A percentile compares a stretch with the other conserved stretches of the same genome.
Evolutionary conservation across 2,329 filamentous ascomycete species (phyloP).

Genomic region (Cladosporium sp.): DNA sequence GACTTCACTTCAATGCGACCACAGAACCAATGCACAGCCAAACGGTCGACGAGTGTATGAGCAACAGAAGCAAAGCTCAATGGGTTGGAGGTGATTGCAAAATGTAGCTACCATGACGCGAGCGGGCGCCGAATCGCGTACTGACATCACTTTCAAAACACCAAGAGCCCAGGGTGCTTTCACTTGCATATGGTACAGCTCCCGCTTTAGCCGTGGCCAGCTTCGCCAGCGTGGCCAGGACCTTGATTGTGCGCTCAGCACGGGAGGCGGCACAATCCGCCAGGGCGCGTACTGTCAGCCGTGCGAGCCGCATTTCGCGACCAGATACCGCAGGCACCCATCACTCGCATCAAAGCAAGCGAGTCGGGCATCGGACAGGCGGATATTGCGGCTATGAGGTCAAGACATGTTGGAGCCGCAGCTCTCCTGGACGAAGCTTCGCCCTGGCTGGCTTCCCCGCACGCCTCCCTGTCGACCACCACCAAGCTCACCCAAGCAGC

Average conservation of each 20-base stretch:
- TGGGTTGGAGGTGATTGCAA: not conserved
- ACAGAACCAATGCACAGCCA: not conserved
- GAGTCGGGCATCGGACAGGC: not conserved
- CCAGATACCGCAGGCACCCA: not conserved
- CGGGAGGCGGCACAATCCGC: too few relatives aligned
- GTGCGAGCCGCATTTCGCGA: too few relatives aligned
- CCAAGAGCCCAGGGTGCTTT: not conserved
- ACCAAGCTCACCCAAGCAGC: not conserved
- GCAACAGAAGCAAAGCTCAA: not conserved
- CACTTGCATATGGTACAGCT: not conserved
- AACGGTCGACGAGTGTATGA: not conserved
- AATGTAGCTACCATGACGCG: not conserved
- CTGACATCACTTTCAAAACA: slow-evolving; percentile 5
- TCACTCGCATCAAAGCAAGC: not conserved
- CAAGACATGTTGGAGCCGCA: not conserved
- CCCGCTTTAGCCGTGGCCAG: not conserved
- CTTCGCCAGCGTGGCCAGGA: not conserved
- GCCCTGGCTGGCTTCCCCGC: not conserved
- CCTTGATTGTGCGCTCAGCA: too few relatives aligned
- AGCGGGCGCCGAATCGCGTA: not conserved
- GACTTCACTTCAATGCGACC: not conserved
- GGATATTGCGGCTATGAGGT: not conserved
- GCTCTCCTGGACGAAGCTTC: not conserved
- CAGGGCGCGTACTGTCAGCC: too few relatives aligned
- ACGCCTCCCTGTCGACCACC: not conserved